A percentile compares a stretch with the other conserved stretches of the same genome.
These are phyloP conservation scores for Leucocoprinus leucothites DNA, from an alignment of 768 basidiomycete species.

Conservation along the genomic window DNA sequence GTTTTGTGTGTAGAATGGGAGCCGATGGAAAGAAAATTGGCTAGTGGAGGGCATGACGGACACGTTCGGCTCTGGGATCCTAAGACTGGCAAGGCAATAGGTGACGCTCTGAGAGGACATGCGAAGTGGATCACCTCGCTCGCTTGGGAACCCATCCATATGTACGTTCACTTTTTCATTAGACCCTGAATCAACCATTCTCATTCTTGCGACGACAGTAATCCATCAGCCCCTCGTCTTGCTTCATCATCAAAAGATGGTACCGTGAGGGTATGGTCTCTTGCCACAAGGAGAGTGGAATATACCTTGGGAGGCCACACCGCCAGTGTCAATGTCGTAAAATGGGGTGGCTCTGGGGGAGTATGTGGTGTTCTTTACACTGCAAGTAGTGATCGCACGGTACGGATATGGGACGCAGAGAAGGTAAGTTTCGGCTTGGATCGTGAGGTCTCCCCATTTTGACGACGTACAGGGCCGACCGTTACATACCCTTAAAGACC, in stretches of 20 bases:
- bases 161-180: constrained; percentile 46
- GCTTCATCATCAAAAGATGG: constrained; percentile 97
- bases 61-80: constrained; percentile 93
- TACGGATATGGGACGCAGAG: constrained; percentile 90
- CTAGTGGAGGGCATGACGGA: constrained; percentile 93
- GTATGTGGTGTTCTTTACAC: constrained; percentile 82
- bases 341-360: constrained; percentile 82
- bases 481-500: constrained; percentile 85
- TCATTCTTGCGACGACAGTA: constrained; percentile 41
- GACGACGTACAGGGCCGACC: constrained; percentile 61
- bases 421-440: constrained; percentile 39
- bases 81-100: constrained; percentile 82
- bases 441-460: neutral
- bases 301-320: constrained; percentile 92
- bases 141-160: constrained; percentile 94
- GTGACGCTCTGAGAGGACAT: constrained; percentile 89
- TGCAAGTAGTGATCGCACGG: constrained; percentile 90
- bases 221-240: constrained; percentile 72
- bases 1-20: constrained; percentile 98
- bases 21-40: constrained; percentile 83
- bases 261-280: constrained; percentile 93
- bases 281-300: constrained; percentile 63
- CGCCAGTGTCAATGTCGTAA: constrained; percentile 90
- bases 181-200: neutral
- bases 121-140: constrained; percentile 95